phyloP scores from a whole-genome alignment of 352 stramenopile species.

The Phytophthora tentaculata region DNA sequence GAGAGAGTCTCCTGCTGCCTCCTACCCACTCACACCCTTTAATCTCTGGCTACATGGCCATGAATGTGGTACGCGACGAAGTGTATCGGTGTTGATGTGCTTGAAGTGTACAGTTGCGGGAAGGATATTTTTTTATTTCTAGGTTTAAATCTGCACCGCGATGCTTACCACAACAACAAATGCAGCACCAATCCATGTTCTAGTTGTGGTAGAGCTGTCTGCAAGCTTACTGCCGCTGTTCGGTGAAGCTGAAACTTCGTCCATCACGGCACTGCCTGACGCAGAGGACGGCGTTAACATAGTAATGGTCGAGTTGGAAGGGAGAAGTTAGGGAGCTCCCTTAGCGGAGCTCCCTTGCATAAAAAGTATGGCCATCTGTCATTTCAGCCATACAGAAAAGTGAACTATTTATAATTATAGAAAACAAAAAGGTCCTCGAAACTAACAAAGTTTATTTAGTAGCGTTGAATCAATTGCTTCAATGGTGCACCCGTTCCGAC shows the following conservation, averaged over 20 bases:
- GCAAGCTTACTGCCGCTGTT: constrained; percentile 10
- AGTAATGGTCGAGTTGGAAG: constrained; percentile 10
- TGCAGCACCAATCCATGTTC: not conserved
- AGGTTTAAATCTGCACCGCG: not conserved
- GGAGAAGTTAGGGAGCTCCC: no score
- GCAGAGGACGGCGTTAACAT: constrained; percentile 8
- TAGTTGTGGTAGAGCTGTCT: not conserved
- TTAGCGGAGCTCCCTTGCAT: no score
- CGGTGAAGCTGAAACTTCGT: constrained; percentile 6
- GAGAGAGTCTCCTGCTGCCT: not conserved
- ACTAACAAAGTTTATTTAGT: no score
- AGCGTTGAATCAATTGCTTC: no score
- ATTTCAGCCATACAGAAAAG: no score
- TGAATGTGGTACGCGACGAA: constrained; percentile 3
- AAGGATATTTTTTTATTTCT: no score
- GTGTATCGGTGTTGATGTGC: not conserved
- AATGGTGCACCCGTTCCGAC: no score
- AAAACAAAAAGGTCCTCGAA: no score
- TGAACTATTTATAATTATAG: no score
- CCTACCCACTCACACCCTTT: not conserved
- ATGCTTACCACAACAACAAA: not conserved
- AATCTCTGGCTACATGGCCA: not conserved
- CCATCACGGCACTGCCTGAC: constrained; percentile 16
- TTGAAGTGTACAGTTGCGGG: constrained; percentile 1
- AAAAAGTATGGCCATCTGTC: no score